Conservation (phyloP, 129 eudicot species). For the Pulicaria dysenterica region DNA sequence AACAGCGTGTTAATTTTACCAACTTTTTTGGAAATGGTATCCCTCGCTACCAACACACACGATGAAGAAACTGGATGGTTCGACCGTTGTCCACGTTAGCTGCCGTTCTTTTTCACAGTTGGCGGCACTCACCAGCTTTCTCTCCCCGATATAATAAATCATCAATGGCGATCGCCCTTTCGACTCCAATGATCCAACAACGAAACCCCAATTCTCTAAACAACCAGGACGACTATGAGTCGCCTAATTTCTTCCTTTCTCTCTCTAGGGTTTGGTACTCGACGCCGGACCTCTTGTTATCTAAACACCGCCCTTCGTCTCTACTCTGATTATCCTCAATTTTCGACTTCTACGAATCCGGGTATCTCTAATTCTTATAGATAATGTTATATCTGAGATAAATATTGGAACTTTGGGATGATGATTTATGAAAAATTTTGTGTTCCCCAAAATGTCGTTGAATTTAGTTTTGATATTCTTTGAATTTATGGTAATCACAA, state of each 20-base stretch:
- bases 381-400: background rate
- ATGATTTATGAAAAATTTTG: too few relatives aligned
- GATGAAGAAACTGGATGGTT: constrained; percentile 33
- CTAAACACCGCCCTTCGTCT: constrained; percentile 39
- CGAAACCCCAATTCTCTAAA: constrained; percentile 8
- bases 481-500: too few relatives aligned
- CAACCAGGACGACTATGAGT: constrained; percentile 15
- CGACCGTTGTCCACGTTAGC: constrained; percentile 50
- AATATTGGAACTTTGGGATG: background rate
- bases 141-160: background rate
- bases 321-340: constrained; percentile 34
- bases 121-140: constrained; percentile 34
- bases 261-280: constrained; percentile 44
- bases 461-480: too few relatives aligned
- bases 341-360: constrained; percentile 21
- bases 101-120: background rate
- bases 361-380: constrained; percentile 16
- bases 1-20: too few relatives aligned
- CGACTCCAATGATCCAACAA: constrained; percentile 24
- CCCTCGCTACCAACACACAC: background rate
- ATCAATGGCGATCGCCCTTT: constrained; percentile 11
- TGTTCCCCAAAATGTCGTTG: too few relatives aligned
- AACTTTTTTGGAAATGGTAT: too few relatives aligned
- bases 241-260: constrained; percentile 33
- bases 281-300: constrained; percentile 26